Evolutionary conservation across 495 filamentous ascomycete genomes (phyloP).

Genomic region (Pseudevernia furfuracea): DNA sequence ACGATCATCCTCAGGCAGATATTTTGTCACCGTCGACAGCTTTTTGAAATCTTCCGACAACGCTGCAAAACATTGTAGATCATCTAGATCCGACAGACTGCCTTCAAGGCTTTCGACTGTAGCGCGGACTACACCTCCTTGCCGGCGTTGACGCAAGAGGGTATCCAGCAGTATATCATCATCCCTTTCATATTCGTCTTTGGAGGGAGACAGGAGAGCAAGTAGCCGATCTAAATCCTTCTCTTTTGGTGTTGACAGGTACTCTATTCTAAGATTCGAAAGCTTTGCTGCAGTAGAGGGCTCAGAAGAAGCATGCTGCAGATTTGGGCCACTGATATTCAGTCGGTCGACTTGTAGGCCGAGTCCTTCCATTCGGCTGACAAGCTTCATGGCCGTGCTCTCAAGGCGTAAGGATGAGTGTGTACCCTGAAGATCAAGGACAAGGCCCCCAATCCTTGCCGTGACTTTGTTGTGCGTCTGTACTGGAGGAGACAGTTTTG

Average conservation of each 20-base stretch:
- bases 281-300: slow-evolving; percentile 49
- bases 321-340: slow-evolving; percentile 60
- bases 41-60: slow-evolving; percentile 71
- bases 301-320: slow-evolving; percentile 40
- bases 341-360: slow-evolving; percentile 69
- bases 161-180: slow-evolving; percentile 95
- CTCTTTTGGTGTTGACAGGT: slow-evolving; percentile 62
- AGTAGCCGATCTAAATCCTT: slow-evolving; percentile 75
- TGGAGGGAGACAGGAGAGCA: slow-evolving; percentile 81
- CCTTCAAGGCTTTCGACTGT: slow-evolving; percentile 55
- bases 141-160: slow-evolving; percentile 77
- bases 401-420: slow-evolving; percentile 65
- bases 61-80: slow-evolving; percentile 54
- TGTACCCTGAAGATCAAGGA: slow-evolving; percentile 64
- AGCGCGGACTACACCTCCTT: slow-evolving; percentile 75
- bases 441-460: slow-evolving; percentile 65
- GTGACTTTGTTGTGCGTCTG: slow-evolving; percentile 57
- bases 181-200: slow-evolving; percentile 81
- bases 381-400: slow-evolving; percentile 71
- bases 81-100: slow-evolving; percentile 48
- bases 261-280: slow-evolving; percentile 63
- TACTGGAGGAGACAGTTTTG: slow-evolving; percentile 30
- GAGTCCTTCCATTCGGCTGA: slow-evolving; percentile 60
- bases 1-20: slow-evolving; percentile 90
- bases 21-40: slow-evolving; percentile 83